Conservation (phyloP, 306 rosid genomes). For the Neltuma alba region DNA sequence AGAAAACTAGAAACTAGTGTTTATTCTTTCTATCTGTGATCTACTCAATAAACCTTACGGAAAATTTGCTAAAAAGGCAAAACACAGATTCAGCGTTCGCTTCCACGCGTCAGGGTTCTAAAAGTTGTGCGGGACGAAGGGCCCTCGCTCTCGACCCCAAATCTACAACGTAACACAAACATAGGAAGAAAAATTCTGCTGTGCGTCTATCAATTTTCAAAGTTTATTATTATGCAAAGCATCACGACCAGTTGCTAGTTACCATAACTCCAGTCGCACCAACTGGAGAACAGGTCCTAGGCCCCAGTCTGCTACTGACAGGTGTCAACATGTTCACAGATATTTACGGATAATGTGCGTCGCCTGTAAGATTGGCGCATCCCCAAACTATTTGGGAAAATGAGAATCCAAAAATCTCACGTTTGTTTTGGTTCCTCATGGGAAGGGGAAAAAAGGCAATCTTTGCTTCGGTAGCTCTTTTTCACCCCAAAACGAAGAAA, state of each 20-base stretch:
- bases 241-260: neutral
- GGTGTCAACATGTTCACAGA: constrained; percentile 33
- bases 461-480: constrained; percentile 41
- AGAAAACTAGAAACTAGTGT: too few species aligned
- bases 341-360: constrained; percentile 24
- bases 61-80: constrained; percentile 21
- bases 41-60: neutral
- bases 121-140: constrained; percentile 60
- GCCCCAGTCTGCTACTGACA: constrained; percentile 38
- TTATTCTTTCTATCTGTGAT: neutral
- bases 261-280: neutral
- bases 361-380: constrained; percentile 32
- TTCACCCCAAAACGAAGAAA: constrained; percentile 31
- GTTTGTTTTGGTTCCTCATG: constrained; percentile 33
- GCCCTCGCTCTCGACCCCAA: constrained; percentile 42
- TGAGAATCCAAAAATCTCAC: constrained; percentile 31
- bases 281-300: constrained; percentile 27
- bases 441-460: constrained; percentile 35
- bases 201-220: constrained; percentile 3
- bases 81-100: constrained; percentile 35
- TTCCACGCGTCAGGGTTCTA: constrained; percentile 47
- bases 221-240: constrained; percentile 23
- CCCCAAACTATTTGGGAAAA: constrained; percentile 38
- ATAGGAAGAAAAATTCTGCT: constrained; percentile 30
- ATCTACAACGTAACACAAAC: constrained; percentile 34